Evolutionary conservation across 805 yeast species (phyloP).

Genomic region (Metschnikowia picachoensis): DNA sequence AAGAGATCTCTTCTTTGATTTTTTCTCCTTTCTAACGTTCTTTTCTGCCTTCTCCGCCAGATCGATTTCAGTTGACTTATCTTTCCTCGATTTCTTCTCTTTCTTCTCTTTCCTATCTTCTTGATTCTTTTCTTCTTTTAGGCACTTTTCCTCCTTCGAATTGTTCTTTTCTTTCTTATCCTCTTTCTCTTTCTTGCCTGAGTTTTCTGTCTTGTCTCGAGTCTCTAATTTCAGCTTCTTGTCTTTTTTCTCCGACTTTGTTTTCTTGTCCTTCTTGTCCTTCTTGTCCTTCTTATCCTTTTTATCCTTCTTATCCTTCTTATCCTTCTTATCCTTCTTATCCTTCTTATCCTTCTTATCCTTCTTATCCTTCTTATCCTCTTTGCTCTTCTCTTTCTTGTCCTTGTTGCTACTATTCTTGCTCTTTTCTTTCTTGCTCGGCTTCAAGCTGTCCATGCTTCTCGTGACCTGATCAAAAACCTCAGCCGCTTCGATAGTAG

Average conservation of each 20-base stretch:
- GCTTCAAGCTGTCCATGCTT: constrained; percentile 1
- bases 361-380: constrained; percentile 26
- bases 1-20: constrained; percentile 1
- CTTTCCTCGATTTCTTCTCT: neutral
- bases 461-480: constrained; percentile 8
- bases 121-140: constrained; percentile 2
- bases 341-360: constrained; percentile 20
- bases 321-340: constrained; percentile 26
- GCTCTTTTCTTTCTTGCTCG: constrained; percentile 20
- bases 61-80: neutral
- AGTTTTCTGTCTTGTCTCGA: constrained; percentile 2
- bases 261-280: constrained; percentile 21
- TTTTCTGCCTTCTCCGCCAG: too few relatives aligned
- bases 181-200: constrained; percentile 10
- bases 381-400: constrained; percentile 28
- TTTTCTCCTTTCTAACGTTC: neutral
- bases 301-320: constrained; percentile 29
- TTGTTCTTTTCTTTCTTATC: neutral
- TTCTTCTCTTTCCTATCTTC: neutral
- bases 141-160: neutral
- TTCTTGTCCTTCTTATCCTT: too few relatives aligned
- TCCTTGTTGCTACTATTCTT: constrained; percentile 29
- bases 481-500: constrained; percentile 6
- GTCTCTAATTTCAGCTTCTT: neutral
- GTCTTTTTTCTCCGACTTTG: constrained; percentile 13